A percentile compares a stretch with the other conserved stretches of the same genome.
Evolutionary conservation across 768 basidiomycete genomes (phyloP).

Genomic region (Cystobasidium onofrii): DNA sequence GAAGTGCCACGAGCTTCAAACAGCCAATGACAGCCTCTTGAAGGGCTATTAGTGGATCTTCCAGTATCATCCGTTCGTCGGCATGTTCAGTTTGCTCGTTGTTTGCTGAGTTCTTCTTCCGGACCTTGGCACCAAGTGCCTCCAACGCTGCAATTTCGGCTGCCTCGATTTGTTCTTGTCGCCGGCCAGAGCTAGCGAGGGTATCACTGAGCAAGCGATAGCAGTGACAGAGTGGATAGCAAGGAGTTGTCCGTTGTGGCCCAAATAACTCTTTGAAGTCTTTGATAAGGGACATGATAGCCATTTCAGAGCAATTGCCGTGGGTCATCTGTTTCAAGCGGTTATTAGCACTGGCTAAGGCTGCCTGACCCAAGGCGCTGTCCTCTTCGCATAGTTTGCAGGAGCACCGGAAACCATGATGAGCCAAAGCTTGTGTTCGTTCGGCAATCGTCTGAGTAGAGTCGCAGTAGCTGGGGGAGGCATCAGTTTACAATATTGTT

Average conservation of each 20-base stretch:
- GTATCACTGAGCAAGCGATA: neutral
- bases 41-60: neutral
- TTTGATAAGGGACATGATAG: neutral
- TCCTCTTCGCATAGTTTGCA: conserved; percentile 4
- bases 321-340: neutral
- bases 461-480: conserved; percentile 21
- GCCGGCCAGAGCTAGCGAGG: neutral
- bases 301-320: neutral
- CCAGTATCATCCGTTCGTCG: neutral
- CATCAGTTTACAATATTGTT: neutral
- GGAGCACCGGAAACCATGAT: neutral
- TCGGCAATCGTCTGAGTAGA: neutral
- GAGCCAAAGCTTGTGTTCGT: neutral
- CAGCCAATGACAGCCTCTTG: neutral
- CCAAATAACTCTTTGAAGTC: neutral
- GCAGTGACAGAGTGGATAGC: neutral
- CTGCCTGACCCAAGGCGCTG: neutral
- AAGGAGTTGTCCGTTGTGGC: neutral
- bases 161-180: neutral
- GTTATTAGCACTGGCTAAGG: neutral
- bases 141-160: neutral
- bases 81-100: neutral
- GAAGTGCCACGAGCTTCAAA: neutral
- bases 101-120: neutral
- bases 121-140: neutral